Evolutionary conservation across 208 protist genomes (phyloP).

Genomic region (Crithidia mellificae): DNA sequence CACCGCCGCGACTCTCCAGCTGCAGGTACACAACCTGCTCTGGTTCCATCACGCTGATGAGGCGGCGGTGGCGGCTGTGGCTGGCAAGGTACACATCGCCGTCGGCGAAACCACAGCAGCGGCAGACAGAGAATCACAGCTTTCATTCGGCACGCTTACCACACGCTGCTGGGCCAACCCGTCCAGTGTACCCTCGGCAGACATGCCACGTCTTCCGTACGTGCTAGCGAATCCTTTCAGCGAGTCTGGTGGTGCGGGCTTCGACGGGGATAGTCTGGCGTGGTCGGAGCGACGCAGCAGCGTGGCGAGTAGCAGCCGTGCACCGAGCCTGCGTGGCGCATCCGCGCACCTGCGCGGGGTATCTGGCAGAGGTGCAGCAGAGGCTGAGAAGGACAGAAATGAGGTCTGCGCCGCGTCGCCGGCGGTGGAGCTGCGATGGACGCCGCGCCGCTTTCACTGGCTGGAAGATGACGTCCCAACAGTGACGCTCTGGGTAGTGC

Average conservation of each 20-base stretch:
- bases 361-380: too few species aligned
- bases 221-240: background rate
- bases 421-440: slow-evolving; percentile 24
- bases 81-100: background rate
- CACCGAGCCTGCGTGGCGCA: too few species aligned
- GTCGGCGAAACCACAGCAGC: background rate
- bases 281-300: slow-evolving; percentile 8
- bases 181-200: background rate
- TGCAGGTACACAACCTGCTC: slow-evolving; percentile 21
- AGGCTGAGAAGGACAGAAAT: background rate
- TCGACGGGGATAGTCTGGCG: background rate
- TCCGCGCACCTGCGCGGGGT: too few species aligned
- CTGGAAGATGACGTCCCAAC: slow-evolving; percentile 11
- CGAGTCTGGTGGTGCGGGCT: background rate
- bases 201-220: slow-evolving; percentile 19
- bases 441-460: slow-evolving; percentile 27
- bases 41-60: slow-evolving; percentile 20
- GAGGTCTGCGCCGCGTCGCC: background rate
- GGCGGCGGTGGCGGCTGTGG: background rate
- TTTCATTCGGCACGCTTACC: too few species aligned
- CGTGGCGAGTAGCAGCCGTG: background rate
- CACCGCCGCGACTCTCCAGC: slow-evolving; percentile 11
- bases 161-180: slow-evolving; percentile 23
- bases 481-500: slow-evolving; percentile 21
- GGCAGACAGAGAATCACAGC: too few species aligned